phyloP scores from a whole-genome alignment of 495 filamentous ascomycete genomes.

The Talaromyces borbonicus region DNA sequence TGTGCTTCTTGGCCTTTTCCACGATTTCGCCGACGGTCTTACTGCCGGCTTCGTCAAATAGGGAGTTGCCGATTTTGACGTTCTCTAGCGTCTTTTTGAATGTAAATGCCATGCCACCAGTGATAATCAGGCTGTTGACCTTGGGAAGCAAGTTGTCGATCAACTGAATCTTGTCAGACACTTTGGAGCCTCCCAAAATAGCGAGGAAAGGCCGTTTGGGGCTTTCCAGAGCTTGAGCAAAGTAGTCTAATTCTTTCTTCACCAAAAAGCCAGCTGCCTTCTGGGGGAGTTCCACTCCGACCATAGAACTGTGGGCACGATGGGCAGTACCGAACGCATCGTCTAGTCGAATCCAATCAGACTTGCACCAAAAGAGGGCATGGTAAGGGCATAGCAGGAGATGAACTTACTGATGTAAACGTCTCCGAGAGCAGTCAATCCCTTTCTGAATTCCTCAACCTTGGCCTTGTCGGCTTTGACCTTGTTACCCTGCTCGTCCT shows the following conservation, averaged over 20 bases:
- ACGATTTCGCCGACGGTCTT: slow-evolving; percentile 84
- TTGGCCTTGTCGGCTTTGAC: slow-evolving; percentile 90
- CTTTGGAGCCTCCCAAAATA: slow-evolving; percentile 96
- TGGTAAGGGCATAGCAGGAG: no score
- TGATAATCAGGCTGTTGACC: slow-evolving; percentile 93
- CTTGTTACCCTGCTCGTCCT: slow-evolving; percentile 91
- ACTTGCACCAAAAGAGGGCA: not conserved
- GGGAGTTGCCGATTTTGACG: slow-evolving; percentile 80
- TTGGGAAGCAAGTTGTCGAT: slow-evolving; percentile 98
- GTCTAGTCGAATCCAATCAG: slow-evolving; percentile 43
- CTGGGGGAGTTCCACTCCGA: slow-evolving; percentile 87
- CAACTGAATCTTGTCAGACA: slow-evolving; percentile 98
- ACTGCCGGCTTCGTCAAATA: slow-evolving; percentile 91
- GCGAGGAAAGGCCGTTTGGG: slow-evolving; percentile 95
- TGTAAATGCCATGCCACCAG: slow-evolving; percentile 98
- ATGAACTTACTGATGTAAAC: slow-evolving; percentile 86
- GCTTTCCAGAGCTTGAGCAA: slow-evolving; percentile 89
- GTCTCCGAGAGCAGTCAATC: slow-evolving; percentile 87
- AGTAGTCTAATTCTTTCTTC: slow-evolving; percentile 99
- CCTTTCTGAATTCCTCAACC: slow-evolving; percentile 89
- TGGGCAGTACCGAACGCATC: slow-evolving; percentile 98
- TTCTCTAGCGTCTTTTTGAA: slow-evolving; percentile 97
- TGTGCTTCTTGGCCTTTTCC: slow-evolving; percentile 93
- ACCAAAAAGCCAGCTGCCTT: slow-evolving; percentile 96
- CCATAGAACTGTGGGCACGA: slow-evolving; percentile 98